These are phyloP conservation scores for Candida saitoana DNA, from an alignment of 805 yeast species.

Conservation along the genomic window DNA sequence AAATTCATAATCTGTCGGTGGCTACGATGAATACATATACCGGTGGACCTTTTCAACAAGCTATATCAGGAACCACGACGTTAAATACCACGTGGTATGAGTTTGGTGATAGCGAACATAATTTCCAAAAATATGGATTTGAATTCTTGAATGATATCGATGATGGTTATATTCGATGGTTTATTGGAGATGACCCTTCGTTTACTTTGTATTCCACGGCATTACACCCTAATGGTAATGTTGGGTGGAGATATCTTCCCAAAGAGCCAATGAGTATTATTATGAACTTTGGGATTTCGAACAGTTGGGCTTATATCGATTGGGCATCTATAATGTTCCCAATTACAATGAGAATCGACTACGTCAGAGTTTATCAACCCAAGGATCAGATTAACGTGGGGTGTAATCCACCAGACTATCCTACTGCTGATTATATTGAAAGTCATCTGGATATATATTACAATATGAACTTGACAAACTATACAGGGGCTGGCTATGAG, in stretches of 20 bases:
- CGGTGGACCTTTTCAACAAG: slow-evolving; percentile 94
- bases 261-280: slow-evolving; percentile 92
- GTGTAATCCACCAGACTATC: slow-evolving; percentile 83
- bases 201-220: slow-evolving; percentile 69
- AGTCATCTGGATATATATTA: slow-evolving; percentile 65
- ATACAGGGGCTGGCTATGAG: slow-evolving; percentile 70
- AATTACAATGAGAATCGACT: slow-evolving; percentile 67
- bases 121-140: slow-evolving; percentile 69
- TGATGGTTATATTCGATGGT: slow-evolving; percentile 80
- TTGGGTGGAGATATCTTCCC: slow-evolving; percentile 75
- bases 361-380: slow-evolving; percentile 91
- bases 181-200: slow-evolving; percentile 75
- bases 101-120: slow-evolving; percentile 45
- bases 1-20: slow-evolving; percentile 60
- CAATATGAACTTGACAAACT: slow-evolving; percentile 65
- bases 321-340: slow-evolving; percentile 84
- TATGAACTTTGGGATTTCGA: slow-evolving; percentile 87
- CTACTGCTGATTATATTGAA: slow-evolving; percentile 80
- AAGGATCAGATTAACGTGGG: slow-evolving; percentile 52
- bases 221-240: slow-evolving; percentile 84
- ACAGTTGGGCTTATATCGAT: slow-evolving; percentile 89
- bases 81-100: slow-evolving; percentile 83
- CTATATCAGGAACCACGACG: slow-evolving; percentile 79
- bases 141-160: slow-evolving; percentile 65
- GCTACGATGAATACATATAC: slow-evolving; percentile 82